Evolutionary conservation across 495 filamentous ascomycete species (phyloP), one percentile per base, ranked within the genome.

Genomic region (Podospora australis): DNA sequence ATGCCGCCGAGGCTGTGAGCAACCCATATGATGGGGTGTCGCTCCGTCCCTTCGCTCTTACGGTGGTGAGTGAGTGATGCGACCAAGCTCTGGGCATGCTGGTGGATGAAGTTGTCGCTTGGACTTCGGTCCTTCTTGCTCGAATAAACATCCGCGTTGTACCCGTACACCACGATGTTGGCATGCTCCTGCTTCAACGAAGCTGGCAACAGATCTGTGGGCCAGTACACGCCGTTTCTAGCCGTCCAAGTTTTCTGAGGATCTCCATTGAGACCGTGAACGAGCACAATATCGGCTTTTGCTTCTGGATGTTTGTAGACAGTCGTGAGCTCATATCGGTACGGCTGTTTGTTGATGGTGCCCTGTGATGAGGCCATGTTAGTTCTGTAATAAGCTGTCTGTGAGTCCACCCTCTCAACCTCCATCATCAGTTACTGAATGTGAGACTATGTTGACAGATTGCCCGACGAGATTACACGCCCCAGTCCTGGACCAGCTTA

Each of bases 1-100:
- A 95, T 78, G 4, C 88, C 88, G 3, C 88, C 88, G 8, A 95
- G 71, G 29, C 83, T 88, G 69, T 95, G 88, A 26, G 79, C 87
- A 11, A 95, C 82, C 69, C 88, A 95, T 45, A 95, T 83, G 47
- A 95, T 89, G 0, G 88, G 88, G 22, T 83, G 81, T 55, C 55
- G 69, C 48, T 64, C 75, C 62, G 59, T 74, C 50, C 64, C 75
- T 64, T 64, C 83, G 62, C 76, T 82, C 63, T 77, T 71, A 30
- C 69, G 64, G 44, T 70, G 70, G 25, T 64, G 55, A 0, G 69
- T 70, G 45, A 78, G 66, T n/a, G 65, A 71, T 28, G 81, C 79
- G 14, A 90, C 75, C 10, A 95, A 70, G n/a, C 80, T 88, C 60
- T 90, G 83, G 4, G 88, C 88, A 67, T 95, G 88, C 55, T 88